Base-by-base conservation (phyloP, 2,329 filamentous ascomycete genomes). In the Sordariomycetes sp. region DNA sequence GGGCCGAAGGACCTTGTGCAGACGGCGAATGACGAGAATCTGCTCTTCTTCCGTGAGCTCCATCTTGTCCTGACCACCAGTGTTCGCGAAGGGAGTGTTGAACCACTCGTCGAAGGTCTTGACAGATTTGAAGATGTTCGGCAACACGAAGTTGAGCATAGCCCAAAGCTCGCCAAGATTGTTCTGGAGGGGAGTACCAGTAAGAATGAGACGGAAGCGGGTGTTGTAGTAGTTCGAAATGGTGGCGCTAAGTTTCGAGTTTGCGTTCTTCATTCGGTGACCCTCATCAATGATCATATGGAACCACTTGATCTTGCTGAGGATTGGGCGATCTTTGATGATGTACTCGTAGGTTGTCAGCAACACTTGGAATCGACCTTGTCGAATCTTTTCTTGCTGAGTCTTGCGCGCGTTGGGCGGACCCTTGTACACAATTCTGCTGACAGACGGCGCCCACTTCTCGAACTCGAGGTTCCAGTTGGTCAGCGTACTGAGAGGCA, bases 251-350 rank as follows among this genome's bases (percentile, higher is more conserved):
- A 98, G 72, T 64, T 98, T 98, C 8, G 92, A 98, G 47, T 92
- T 82, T 20, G 86, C 74, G 61, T 98, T 98, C 75, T 98, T 98
- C 92, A 98, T 98, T 57, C 92, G 87, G 60, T 98, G 92, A 63
- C 92, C 92, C 68, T 98, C 92, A 50, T 98, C 92, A 45, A 98
- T 92, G 49, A 98, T 96, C 92, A 98, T 96, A 64, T 98, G 92
- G 49, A 95, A 82, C 92, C 92, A 98, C 63, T 96, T 96, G 63
- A 98, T 90, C 70, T 96, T 96, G 68, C 86, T 93, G 10, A 98
- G 66, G 46, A 98, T 72, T 0, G 90, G 90, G 23, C 92, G 79
- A 53, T 98, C 92, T 65, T 96, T 98, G 74, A 98, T 98, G 62
- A 98, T 93, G 64, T 96, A 98, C 58, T 98, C 92, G 63, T 98